Evolutionary conservation across 768 basidiomycete genomes (phyloP).

Genomic region (Cubamyces lactineus): DNA sequence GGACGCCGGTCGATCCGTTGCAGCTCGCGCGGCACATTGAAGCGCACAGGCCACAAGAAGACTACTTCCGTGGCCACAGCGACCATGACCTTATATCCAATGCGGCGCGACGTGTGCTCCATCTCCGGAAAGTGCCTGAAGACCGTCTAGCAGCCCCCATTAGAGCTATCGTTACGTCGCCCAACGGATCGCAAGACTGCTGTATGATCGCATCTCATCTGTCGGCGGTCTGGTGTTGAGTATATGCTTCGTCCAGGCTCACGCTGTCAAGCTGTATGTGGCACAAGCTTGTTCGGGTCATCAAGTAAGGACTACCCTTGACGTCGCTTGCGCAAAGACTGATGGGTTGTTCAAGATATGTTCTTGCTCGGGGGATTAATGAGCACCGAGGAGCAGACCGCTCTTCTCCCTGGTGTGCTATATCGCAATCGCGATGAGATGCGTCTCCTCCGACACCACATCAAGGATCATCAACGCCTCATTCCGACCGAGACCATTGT

Average conservation of each 20-base stretch:
- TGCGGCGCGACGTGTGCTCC: background rate
- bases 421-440: constrained; percentile 18
- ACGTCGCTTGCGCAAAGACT: no score
- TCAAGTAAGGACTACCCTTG: constrained; percentile 30
- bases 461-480: background rate
- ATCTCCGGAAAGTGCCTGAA: background rate
- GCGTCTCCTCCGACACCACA: background rate
- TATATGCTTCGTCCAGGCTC: constrained; percentile 12
- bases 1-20: background rate
- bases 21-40: background rate
- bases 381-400: background rate
- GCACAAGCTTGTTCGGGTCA: constrained; percentile 30
- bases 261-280: constrained; percentile 22
- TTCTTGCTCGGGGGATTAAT: constrained; percentile 17
- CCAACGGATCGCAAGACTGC: constrained; percentile 25
- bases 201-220: constrained; percentile 26
- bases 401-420: constrained; percentile 18
- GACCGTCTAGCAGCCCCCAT: background rate
- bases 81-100: background rate
- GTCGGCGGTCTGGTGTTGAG: background rate
- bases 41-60: background rate
- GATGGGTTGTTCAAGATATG: constrained; percentile 13
- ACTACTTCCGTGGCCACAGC: no score
- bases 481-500: background rate
- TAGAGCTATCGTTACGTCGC: constrained; percentile 27